Evolutionary conservation across 768 basidiomycete genomes (phyloP), one percentile per base, ranked within the genome.

Genomic region (Russula lepida): DNA sequence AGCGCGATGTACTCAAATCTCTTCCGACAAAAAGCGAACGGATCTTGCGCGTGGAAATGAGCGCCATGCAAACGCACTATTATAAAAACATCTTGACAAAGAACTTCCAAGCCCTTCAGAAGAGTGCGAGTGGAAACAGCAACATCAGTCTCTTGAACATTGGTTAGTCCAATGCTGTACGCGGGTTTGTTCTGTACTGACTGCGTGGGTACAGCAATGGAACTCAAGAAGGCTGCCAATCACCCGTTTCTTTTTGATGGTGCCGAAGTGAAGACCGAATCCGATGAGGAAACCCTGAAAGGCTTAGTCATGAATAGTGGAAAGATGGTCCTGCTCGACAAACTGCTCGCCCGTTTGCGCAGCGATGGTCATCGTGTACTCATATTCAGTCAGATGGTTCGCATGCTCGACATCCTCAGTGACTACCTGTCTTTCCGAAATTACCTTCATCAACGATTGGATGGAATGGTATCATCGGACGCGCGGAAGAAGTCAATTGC

Each of bases 331-430:
- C 77, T 99, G 33, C 85, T 99, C 57, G 97, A 99, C 77, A 99
- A 99, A 73, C 83, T 99, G 17, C 84, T 98, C n/a, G 81, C 79
- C 25, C 85, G 92, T 19, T 81, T 98, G 53, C 89, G 89, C 68
- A 85, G 83, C 66, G 95, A 98, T 71, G 90, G 91, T 3, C 97
- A 98, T 69, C 89, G 97, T 53, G 97, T 99, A 28, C 81, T 99
- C 68, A 98, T 99, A 68, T 99, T 99, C 79, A 97, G 94, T 69
- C 93, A 98, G 74, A 99, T 99, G 97, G 95, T 98, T 61, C 85
- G 97, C 61, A 92, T 98, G 85, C 81, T 99, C 48, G 97, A 99
- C 75, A 98, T 99, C 71, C 83, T 99, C 68, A 95, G 91, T 66
- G 97, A 99, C 74, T 98, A 98, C 75, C 93, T 98, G 87, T 75